Evolutionary conservation across 768 basidiomycete species (phyloP).

Genomic region (Auriscalpium orientale): DNA sequence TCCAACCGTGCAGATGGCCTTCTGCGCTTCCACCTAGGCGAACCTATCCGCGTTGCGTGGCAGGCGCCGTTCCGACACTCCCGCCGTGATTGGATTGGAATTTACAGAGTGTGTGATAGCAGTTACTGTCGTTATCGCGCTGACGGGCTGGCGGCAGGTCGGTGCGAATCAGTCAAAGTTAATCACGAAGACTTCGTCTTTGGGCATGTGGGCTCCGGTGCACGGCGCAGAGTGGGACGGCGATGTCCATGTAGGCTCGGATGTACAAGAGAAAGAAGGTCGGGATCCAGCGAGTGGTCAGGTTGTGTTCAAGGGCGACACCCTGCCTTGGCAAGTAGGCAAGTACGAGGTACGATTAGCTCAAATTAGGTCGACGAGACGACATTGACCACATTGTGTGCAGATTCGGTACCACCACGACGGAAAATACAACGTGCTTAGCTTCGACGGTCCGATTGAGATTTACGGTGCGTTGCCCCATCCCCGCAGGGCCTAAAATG

Average conservation of each 20-base stretch:
- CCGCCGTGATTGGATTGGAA: constrained; percentile 91
- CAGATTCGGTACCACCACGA: constrained; percentile 91
- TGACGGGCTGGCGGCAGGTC: constrained; percentile 36
- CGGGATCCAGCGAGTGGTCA: constrained; percentile 49
- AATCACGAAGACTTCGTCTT: constrained; percentile 77
- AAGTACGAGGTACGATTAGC: constrained; percentile 63
- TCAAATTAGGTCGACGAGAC: too few relatives aligned
- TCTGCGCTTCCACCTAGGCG: constrained; percentile 79
- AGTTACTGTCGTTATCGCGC: too few relatives aligned
- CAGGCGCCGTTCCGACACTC: constrained; percentile 82
- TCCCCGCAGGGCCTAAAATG: not conserved
- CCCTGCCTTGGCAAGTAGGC: constrained; percentile 81
- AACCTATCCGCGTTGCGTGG: constrained; percentile 84
- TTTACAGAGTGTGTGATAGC: constrained; percentile 57
- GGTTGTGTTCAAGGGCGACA: constrained; percentile 69
- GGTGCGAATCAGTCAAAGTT: constrained; percentile 80
- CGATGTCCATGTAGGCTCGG: constrained; percentile 53
- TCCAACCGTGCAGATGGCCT: constrained; percentile 44
- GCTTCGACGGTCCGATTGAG: constrained; percentile 76
- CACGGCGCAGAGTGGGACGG: constrained; percentile 93
- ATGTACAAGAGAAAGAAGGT: constrained; percentile 24
- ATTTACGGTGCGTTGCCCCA: constrained; percentile 62
- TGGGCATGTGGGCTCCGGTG: constrained; percentile 91
- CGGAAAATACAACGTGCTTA: constrained; percentile 95
- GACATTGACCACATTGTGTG: not conserved